Percentiles rank a stretch among this genome's conserved stretches.
These are phyloP conservation scores for Bremia lactucae DNA, from an alignment of 352 stramenopile genomes.

Conservation along the genomic window DNA sequence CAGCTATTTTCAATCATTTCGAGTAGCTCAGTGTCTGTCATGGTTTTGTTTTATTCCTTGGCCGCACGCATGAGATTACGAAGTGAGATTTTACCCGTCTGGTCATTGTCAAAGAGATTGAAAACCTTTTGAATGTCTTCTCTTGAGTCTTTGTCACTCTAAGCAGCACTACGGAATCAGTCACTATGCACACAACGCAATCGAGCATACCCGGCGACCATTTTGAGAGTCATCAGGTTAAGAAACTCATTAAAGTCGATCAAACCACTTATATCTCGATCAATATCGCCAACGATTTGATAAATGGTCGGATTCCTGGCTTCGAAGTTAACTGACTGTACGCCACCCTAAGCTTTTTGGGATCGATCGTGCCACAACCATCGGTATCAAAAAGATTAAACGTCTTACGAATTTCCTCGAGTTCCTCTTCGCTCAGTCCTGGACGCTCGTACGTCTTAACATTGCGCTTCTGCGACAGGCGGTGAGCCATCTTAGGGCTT, in stretches of 20 bases:
- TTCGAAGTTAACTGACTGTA: conserved; percentile 94
- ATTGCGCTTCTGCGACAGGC: conserved; percentile 76
- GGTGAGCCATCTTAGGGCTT: conserved; percentile 57
- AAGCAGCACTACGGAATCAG: not conserved
- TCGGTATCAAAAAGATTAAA: conserved; percentile 98
- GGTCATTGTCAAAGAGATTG: conserved; percentile 92
- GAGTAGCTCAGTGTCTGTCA: conserved; percentile 78
- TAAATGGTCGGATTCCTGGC: conserved; percentile 96
- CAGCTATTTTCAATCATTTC: conserved; percentile 95
- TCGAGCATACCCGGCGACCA: conserved; percentile 35
- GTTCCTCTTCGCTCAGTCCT: conserved; percentile 88
- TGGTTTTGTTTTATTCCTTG: conserved; percentile 61
- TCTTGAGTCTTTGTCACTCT: conserved; percentile 88
- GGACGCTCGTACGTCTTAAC: conserved; percentile 87
- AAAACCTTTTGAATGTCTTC: conserved; percentile 93
- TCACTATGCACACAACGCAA: not conserved
- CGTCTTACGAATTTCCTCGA: conserved; percentile 93
- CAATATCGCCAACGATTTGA: conserved; percentile 95
- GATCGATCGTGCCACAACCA: conserved; percentile 93
- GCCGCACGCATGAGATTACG: conserved; percentile 91
- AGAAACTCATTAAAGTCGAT: conserved; percentile 97
- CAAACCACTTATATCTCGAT: conserved; percentile 91
- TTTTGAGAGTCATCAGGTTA: conserved; percentile 94
- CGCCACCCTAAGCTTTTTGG: conserved; percentile 93
- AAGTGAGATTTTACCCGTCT: conserved; percentile 92